A percentile compares a stretch with the other conserved stretches of the same genome.
phyloP scores from a whole-genome alignment of 2,329 filamentous ascomycete species.

The Nigrospora sphaerica region DNA sequence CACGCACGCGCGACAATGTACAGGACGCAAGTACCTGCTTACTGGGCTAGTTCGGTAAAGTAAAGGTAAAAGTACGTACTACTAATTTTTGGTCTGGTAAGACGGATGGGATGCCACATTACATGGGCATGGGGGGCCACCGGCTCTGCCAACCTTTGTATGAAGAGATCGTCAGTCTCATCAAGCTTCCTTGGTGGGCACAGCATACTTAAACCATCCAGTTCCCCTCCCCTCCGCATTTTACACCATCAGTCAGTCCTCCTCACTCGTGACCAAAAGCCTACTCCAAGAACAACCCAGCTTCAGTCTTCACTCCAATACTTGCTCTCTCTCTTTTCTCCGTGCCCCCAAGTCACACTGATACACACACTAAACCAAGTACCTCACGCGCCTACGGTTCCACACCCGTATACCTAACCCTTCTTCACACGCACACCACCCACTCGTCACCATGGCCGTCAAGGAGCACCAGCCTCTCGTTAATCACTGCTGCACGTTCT shows the following conservation, averaged over 20 bases:
- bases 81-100: no score
- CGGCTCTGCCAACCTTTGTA: constrained; percentile 3
- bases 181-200: constrained; percentile 1
- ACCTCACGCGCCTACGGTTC: not conserved
- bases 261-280: not conserved
- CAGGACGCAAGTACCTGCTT: no score
- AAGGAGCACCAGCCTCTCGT: constrained; percentile 35
- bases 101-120: no score
- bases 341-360: not conserved
- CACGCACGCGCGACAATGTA: no score
- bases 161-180: constrained; percentile 11
- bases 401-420: not conserved
- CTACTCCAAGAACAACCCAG: not conserved
- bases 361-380: not conserved
- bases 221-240: not conserved
- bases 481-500: constrained; percentile 43
- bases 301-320: not conserved
- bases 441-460: constrained; percentile 30
- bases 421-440: constrained; percentile 2
- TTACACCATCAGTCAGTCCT: not conserved
- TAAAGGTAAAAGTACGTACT: no score
- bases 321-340: not conserved
- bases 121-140: constrained; percentile 8
- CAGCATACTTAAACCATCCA: constrained; percentile 6
- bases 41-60: no score